A percentile compares a stretch with the other conserved stretches of the same genome.
phyloP scores from a whole-genome alignment of 2,329 filamentous ascomycete genomes.

The Exophiala phaeomuriformis region DNA sequence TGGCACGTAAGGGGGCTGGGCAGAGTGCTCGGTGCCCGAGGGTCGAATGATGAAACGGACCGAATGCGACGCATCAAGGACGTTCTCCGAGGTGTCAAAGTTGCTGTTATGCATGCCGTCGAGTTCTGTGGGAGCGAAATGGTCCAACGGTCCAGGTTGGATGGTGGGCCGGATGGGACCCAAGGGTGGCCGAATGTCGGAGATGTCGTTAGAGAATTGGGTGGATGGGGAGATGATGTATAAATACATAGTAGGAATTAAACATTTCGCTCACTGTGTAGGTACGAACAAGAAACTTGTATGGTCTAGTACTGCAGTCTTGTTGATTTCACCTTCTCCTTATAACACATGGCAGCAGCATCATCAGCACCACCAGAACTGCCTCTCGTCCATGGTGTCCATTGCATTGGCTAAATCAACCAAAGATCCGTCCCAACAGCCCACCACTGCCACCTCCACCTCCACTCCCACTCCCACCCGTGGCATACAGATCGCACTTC shows the following conservation, averaged over 20 bases:
- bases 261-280: neutral
- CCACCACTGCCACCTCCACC: conserved; percentile 5
- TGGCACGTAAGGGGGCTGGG: conserved; percentile 43
- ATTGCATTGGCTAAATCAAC: neutral
- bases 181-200: conserved; percentile 25
- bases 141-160: conserved; percentile 19
- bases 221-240: conserved; percentile 25
- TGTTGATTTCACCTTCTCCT: too few relatives aligned
- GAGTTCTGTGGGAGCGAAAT: conserved; percentile 23
- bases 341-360: too few relatives aligned
- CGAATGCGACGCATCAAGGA: conserved; percentile 21
- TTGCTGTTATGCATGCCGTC: conserved; percentile 17
- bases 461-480: conserved; percentile 2
- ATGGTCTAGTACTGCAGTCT: too few relatives aligned
- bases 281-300: too few relatives aligned
- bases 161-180: conserved; percentile 10
- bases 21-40: conserved; percentile 30
- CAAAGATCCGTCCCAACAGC: conserved; percentile 20
- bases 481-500: conserved; percentile 22
- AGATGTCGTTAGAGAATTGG: conserved; percentile 25
- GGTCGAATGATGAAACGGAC: conserved; percentile 14
- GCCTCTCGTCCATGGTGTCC: too few relatives aligned
- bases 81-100: conserved; percentile 21
- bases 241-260: neutral
- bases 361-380: too few relatives aligned